phyloP scores from a whole-genome alignment of 345 rosid genomes.

The Bruguiera sexangula region DNA sequence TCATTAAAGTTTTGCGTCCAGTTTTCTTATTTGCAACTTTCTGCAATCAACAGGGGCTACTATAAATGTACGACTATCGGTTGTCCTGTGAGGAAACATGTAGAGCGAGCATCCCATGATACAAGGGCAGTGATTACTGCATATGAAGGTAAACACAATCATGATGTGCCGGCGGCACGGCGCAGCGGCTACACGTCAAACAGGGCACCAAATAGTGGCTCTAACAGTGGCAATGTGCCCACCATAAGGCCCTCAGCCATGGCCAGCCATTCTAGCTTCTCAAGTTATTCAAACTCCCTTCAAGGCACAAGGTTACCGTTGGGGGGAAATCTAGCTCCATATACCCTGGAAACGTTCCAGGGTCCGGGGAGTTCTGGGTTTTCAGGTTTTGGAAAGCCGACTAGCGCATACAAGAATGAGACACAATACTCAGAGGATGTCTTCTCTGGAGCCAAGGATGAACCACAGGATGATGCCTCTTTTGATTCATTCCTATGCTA shows the following conservation, averaged over 20 bases:
- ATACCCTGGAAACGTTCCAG: constrained; percentile 24
- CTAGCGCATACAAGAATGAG: constrained; percentile 17
- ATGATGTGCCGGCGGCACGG: constrained; percentile 30
- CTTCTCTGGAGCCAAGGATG: constrained; percentile 22
- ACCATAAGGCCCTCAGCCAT: constrained; percentile 63
- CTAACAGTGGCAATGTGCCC: constrained; percentile 12
- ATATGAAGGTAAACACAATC: constrained; percentile 35
- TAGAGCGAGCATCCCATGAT: constrained; percentile 35
- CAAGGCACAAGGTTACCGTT: constrained; percentile 22
- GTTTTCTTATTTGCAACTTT: background rate
- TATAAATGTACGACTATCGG: constrained; percentile 26
- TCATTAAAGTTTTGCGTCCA: background rate
- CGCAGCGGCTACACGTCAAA: constrained; percentile 54
- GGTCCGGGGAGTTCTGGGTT: constrained; percentile 15
- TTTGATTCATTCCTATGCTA: constrained; percentile 15
- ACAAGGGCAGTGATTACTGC: constrained; percentile 30
- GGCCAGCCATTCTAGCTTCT: constrained; percentile 34
- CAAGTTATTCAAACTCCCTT: constrained; percentile 24
- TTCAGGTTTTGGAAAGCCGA: constrained; percentile 20
- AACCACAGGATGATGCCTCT: constrained; percentile 20
- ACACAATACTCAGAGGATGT: constrained; percentile 10
- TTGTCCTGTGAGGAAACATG: constrained; percentile 33
- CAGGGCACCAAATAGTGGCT: constrained; percentile 28
- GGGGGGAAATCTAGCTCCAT: constrained; percentile 16
- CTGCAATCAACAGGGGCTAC: constrained; percentile 24